Evolutionary conservation across 1,284 basidiomycete species (phyloP).

Genomic region (Cryptococcus wingfieldii): DNA sequence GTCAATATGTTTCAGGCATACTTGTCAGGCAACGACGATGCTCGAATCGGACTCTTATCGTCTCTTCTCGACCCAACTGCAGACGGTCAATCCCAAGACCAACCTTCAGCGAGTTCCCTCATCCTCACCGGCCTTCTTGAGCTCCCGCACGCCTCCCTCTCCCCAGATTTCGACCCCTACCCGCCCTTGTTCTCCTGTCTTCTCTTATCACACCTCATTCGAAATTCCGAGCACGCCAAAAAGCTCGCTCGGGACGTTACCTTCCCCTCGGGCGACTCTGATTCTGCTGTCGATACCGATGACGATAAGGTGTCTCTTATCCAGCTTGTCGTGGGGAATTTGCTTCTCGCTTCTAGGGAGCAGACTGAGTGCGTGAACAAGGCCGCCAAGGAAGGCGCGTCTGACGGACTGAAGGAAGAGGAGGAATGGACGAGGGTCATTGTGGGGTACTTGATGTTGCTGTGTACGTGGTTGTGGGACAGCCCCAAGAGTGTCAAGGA

Average conservation of each 20-base stretch:
- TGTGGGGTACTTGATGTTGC: conserved; percentile 75
- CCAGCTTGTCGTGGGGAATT: conserved; percentile 57
- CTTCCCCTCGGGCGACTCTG: conserved; percentile 40
- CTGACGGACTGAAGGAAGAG: conserved; percentile 43
- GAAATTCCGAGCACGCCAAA: conserved; percentile 56
- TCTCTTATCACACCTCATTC: conserved; percentile 54
- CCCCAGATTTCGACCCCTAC: conserved; percentile 52
- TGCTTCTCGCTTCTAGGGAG: conserved; percentile 59
- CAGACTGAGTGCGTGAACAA: conserved; percentile 51
- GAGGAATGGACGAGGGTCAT: conserved; percentile 85
- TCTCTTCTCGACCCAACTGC: conserved; percentile 33
- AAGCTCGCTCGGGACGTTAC: conserved; percentile 53
- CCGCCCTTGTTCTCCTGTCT: conserved; percentile 53
- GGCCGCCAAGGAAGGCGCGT: conserved; percentile 36
- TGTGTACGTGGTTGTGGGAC: conserved; percentile 96
- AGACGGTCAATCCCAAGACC: conserved; percentile 28
- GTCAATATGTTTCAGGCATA: conserved; percentile 52
- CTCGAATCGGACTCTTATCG: conserved; percentile 47
- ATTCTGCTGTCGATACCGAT: conserved; percentile 26
- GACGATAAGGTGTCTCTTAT: conserved; percentile 55
- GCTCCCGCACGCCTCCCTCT: conserved; percentile 32
- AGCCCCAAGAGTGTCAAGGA: conserved; percentile 81
- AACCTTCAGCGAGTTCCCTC: conserved; percentile 51
- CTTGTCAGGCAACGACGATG: conserved; percentile 48
- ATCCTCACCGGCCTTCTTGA: conserved; percentile 54